phyloP scores from a whole-genome alignment of 345 rosid genomes.

The Eucalyptus rudis region DNA sequence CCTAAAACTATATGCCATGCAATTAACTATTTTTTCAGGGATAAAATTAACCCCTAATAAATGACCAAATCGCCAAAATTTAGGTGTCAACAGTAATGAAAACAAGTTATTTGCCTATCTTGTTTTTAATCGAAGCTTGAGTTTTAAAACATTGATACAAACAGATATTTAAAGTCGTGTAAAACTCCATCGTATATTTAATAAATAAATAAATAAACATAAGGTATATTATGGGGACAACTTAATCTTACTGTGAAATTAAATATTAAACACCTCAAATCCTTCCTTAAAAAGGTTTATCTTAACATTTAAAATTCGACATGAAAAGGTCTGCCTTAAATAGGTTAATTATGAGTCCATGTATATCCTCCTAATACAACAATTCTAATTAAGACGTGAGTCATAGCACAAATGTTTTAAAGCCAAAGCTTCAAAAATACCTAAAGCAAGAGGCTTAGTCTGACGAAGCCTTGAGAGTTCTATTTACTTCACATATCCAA shows the following conservation, averaged over 20 bases:
- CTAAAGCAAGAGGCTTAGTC: too few relatives aligned
- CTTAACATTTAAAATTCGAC: fast-evolving
- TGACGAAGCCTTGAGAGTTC: fast-evolving
- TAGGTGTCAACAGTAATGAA: too few relatives aligned
- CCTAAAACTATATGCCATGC: too few relatives aligned
- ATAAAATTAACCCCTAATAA: too few relatives aligned
- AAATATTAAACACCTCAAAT: fast-evolving
- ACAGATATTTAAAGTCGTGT: too few relatives aligned
- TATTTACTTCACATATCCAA: neutral
- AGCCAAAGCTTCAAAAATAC: fast-evolving
- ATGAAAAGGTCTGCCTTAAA: fast-evolving
- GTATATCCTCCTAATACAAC: neutral
- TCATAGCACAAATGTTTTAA: neutral
- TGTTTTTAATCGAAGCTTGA: too few relatives aligned
- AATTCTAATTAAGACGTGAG: neutral
- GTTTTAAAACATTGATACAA: too few relatives aligned
- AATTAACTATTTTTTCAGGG: too few relatives aligned
- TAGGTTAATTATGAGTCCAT: fast-evolving
- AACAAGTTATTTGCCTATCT: too few relatives aligned
- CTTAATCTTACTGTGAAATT: neutral
- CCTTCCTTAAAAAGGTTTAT: neutral
- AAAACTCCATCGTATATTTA: too few relatives aligned
- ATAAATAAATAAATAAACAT: too few relatives aligned
- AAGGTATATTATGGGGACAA: neutral
- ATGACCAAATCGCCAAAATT: too few relatives aligned